phyloP scores from a whole-genome alignment of 2,329 filamentous ascomycete species.

The Dactylellina parvicollis region DNA sequence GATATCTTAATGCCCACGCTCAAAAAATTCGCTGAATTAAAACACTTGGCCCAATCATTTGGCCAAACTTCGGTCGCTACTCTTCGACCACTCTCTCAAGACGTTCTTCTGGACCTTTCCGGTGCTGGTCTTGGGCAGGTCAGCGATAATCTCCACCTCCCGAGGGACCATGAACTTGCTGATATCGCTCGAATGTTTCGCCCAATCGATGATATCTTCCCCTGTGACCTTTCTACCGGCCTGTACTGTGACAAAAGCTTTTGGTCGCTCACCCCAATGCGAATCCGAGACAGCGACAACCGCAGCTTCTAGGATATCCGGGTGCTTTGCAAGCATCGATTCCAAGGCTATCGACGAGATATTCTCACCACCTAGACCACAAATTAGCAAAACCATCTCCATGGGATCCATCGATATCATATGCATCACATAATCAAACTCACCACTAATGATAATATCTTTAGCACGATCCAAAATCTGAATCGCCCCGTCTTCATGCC shows the following conservation, averaged over 20 bases:
- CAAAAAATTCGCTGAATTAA: neutral
- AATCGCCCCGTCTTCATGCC: constrained; percentile 87
- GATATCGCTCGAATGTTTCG: constrained; percentile 80
- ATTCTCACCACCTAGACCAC: constrained; percentile 81
- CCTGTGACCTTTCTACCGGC: constrained; percentile 70
- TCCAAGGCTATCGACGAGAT: constrained; percentile 94
- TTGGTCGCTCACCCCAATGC: constrained; percentile 96
- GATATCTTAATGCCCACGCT: constrained; percentile 7
- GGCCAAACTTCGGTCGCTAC: constrained; percentile 60
- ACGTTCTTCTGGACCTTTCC: constrained; percentile 98
- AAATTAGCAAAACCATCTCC: constrained; percentile 14
- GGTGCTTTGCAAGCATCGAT: constrained; percentile 86
- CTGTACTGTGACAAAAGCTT: constrained; percentile 88
- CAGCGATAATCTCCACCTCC: constrained; percentile 79
- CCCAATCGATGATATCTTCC: constrained; percentile 83
- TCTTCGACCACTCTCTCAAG: constrained; percentile 83
- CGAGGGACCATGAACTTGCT: constrained; percentile 87
- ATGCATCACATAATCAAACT: no score
- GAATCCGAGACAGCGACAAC: constrained; percentile 87
- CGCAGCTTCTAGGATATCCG: constrained; percentile 87
- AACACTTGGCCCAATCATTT: constrained; percentile 31
- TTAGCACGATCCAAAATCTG: constrained; percentile 95
- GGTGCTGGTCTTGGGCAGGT: constrained; percentile 95
- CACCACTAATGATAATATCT: constrained; percentile 96
- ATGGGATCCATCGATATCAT: neutral